phyloP scores from a whole-genome alignment of 805 yeast species.

The Ogataea polymorpha region DNA sequence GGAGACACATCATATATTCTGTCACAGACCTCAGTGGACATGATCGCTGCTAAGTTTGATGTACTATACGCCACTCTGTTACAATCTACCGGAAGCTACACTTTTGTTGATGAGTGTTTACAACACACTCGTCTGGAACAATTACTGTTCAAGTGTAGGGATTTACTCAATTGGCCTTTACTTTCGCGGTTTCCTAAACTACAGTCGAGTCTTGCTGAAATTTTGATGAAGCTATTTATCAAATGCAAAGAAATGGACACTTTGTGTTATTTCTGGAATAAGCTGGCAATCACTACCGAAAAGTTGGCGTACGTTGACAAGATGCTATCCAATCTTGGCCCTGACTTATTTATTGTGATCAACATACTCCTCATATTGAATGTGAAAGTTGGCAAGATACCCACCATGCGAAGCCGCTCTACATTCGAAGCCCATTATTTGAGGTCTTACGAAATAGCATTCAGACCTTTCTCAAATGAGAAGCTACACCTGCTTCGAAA shows the following conservation, averaged over 20 bases:
- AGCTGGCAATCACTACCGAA: slow-evolving; percentile 17
- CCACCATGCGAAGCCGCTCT: background rate
- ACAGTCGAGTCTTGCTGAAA: slow-evolving; percentile 27
- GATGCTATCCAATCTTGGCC: slow-evolving; percentile 9
- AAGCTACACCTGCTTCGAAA: slow-evolving; percentile 15
- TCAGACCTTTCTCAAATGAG: slow-evolving; percentile 11
- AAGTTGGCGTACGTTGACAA: slow-evolving; percentile 9
- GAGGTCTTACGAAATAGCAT: slow-evolving; percentile 11
- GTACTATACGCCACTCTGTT: slow-evolving; percentile 28
- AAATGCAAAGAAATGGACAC: slow-evolving; percentile 16
- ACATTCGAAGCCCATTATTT: background rate
- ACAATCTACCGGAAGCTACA: slow-evolving; percentile 18
- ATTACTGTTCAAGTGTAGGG: slow-evolving; percentile 21
- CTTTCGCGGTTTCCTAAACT: slow-evolving; percentile 23
- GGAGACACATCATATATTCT: slow-evolving; percentile 10
- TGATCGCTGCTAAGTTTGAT: slow-evolving; percentile 24
- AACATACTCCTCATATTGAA: slow-evolving; percentile 18
- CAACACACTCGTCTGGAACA: slow-evolving; percentile 20
- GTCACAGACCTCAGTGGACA: slow-evolving; percentile 19
- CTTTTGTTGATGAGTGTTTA: slow-evolving; percentile 17
- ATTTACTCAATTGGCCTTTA: slow-evolving; percentile 30
- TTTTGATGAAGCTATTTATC: slow-evolving; percentile 25
- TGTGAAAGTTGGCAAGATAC: background rate
- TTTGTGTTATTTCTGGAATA: slow-evolving; percentile 22
- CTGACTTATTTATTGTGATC: slow-evolving; percentile 22